A percentile compares a stretch with the other conserved stretches of the same genome.
phyloP scores from a whole-genome alignment of 768 basidiomycete genomes.

The Phylloporus scabripes region DNA sequence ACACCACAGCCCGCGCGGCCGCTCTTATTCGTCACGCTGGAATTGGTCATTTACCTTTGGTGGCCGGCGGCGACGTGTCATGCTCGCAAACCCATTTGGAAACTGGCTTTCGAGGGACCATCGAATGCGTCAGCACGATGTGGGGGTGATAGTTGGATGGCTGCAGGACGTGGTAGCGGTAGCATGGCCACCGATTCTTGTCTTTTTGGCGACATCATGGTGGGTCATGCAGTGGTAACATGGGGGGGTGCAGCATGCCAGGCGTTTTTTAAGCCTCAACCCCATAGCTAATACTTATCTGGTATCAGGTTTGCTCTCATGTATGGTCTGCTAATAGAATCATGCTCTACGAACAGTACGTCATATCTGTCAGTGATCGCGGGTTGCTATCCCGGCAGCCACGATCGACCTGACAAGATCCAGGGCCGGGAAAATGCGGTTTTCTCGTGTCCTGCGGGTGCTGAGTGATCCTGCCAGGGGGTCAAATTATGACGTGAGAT shows the following conservation, averaged over 20 bases:
- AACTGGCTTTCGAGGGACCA: conserved; percentile 5
- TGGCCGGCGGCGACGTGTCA: conserved; percentile 22
- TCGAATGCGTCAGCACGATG: conserved; percentile 13
- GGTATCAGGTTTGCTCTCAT: neutral
- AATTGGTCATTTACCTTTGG: conserved; percentile 24
- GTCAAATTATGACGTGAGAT: too few species aligned
- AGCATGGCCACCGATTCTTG: conserved; percentile 34
- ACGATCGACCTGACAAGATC: neutral
- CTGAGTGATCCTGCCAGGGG: too few species aligned
- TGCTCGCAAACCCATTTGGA: conserved; percentile 17
- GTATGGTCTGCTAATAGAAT: neutral
- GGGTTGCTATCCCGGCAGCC: neutral
- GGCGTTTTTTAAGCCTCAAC: neutral
- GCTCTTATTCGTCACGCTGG: conserved; percentile 14
- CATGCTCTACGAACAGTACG: neutral
- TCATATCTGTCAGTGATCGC: neutral
- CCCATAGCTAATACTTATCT: neutral
- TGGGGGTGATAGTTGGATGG: conserved; percentile 27
- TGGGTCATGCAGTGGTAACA: conserved; percentile 28
- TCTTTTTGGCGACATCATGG: conserved; percentile 31
- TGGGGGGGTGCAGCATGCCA: neutral
- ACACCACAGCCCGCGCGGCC: conserved; percentile 7
- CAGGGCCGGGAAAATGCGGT: neutral
- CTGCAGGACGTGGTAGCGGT: conserved; percentile 28
- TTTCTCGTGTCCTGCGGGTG: too few species aligned